Evolutionary conservation across 169 alveolate genomes (phyloP), one percentile per base, ranked within the genome.

Genomic region (Plasmodium berghei): DNA sequence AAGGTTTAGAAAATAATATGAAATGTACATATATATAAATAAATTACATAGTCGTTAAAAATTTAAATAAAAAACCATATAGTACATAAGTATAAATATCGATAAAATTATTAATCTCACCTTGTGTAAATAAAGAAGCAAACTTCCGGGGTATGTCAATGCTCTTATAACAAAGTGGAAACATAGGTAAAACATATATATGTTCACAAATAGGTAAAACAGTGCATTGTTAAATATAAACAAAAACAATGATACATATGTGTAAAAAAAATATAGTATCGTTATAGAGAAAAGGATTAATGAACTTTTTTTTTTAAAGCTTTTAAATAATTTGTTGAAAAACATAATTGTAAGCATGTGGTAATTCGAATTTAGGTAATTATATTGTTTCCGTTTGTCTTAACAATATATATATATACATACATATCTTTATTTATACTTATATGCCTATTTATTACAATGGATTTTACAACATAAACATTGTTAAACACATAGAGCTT

Each of bases 141-240:
- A 58, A 42, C 90, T 83, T 61, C 90, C 90, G 2, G 90, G 90
- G 64, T 83, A 83, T 9, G 90, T 46, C 46, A 83, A 61, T 48
- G 90, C 90, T 54, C 90, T 67, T 49, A 83, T 85, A 42, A 83
- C 40, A 69, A 83, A 83, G 45, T 83, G 77, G 54, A 83, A 83
- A n/a, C 90, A 83, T 66, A 83, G 12, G 54, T 83, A 83, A 62
- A 83, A 69, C 62, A 83, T 12, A 3, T 40, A 67, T 24, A 83
- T 70, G 14, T 69, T 83, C 62, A 83, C 63, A 83, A 83, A 69
- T n/a, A 83, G 63, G 34, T 69, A 83, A 61, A 83, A 83, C 45
- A 83, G 28, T 49, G 90, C 80, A 58, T 83, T 83, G 54, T 83
- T 83, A 12, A 83, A 83, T 24, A 83, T 45, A 69, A 26, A 83